Evolutionary conservation across 192 early-diverging fungal species (phyloP), one percentile per base, ranked within the genome.

Genomic region (Coemansia sp.): DNA sequence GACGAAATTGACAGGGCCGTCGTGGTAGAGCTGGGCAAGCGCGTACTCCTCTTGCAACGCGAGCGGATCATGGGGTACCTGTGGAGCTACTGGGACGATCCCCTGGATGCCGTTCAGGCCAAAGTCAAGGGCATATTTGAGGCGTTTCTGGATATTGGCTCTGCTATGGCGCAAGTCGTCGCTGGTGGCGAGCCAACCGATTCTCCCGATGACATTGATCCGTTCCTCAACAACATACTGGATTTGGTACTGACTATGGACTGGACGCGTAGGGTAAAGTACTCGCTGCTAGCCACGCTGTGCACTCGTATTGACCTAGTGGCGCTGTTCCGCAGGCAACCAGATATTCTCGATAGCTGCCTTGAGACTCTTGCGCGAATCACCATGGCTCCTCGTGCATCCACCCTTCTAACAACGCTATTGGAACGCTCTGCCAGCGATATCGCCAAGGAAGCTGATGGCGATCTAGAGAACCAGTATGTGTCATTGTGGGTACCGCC

Each of bases 81-180:
- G 40, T 88, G 87, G 71, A 86, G 89, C 62, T 86, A 89, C 62
- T 95, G 94, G 92, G 93, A 95, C 62, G 94, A 95, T 69, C 92
- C 91, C 6, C 73, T 93, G 7, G 92, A 95, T 43, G 81, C 90
- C 3, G 86, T 93, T 14, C 92, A 93, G 64, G 84, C 87, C 60
- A 92, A 90, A 63, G 83, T 87, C 23, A 80, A 76, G 35, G 76
- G 71, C n/a, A 90, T 94, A 34, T 90, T 95, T 53, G 86, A 88
- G 67, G 71, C 83, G 16, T 79, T 91, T 24, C 60, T 95, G 31
- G 88, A 87, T 37, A 85, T 93, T 18, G 71, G 90, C 5, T 79
- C 62, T 5, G 58, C 60, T 14, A 78, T 83, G 76, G 70, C 64
- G 57, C 63, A 63, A 60, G 65, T 65, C 7, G 51, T 66, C 76